Evolutionary conservation across 1,284 basidiomycete species (phyloP).

Genomic region (Rhodotorula sp.): DNA sequence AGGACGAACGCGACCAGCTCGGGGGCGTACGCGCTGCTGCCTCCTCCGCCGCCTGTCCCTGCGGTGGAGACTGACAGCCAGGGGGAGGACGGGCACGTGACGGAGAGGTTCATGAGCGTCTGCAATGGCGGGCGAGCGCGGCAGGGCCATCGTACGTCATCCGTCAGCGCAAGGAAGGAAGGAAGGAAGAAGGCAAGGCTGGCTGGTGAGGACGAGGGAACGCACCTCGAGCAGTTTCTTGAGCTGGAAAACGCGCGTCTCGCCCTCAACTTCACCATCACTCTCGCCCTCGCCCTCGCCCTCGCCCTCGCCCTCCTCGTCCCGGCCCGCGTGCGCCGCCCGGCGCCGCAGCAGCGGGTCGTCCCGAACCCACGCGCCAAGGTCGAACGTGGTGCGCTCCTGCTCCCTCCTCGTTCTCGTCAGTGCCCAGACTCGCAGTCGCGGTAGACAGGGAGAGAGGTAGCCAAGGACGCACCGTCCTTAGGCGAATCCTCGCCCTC

Average conservation of each 20-base stretch:
- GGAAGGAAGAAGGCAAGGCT: neutral
- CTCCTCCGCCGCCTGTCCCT: neutral
- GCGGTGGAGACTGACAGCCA: neutral
- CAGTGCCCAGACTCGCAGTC: too few species aligned
- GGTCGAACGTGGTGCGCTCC: neutral
- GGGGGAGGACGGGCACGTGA: neutral
- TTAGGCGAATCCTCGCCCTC: neutral
- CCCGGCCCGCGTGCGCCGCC: too few species aligned
- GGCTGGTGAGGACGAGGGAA: neutral
- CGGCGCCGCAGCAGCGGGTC: neutral
- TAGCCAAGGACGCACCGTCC: too few species aligned
- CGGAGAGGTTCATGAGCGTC: neutral
- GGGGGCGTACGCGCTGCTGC: neutral
- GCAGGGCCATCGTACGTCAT: neutral
- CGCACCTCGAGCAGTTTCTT: constrained; percentile 13
- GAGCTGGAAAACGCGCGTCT: neutral
- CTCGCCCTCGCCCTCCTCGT: too few species aligned
- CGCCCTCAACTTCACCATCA: too few species aligned
- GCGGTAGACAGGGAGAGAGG: too few species aligned
- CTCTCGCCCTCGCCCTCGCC: too few species aligned
- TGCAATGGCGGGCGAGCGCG: neutral
- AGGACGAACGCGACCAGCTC: constrained; percentile 2
- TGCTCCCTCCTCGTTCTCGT: neutral
- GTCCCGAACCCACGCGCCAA: neutral
- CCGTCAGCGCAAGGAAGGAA: neutral